Conservation (phyloP, 1,284 basidiomycete genomes). For the Cryptococcus sp. region DNA sequence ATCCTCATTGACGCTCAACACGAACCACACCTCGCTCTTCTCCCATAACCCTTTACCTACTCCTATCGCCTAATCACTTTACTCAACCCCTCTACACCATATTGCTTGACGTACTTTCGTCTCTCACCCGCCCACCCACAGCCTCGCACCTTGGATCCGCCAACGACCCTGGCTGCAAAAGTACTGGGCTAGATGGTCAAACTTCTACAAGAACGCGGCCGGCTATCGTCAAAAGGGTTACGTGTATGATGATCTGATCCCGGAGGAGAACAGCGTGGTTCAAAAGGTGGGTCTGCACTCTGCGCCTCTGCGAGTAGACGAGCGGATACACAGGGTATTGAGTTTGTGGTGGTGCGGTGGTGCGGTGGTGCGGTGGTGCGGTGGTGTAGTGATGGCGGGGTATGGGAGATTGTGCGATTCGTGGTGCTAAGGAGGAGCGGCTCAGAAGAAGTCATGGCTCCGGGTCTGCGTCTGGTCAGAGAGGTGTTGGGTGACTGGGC, state of each 20-base stretch:
- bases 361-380: too few relatives aligned
- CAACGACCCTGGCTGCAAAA: conserved; percentile 57
- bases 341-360: too few relatives aligned
- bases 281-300: conserved; percentile 66
- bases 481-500: too few relatives aligned
- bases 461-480: too few relatives aligned
- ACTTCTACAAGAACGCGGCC: conserved; percentile 76
- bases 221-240: conserved; percentile 90
- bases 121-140: conserved; percentile 16
- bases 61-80: neutral
- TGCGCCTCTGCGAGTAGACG: neutral
- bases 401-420: too few relatives aligned
- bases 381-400: too few relatives aligned
- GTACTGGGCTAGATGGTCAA: conserved; percentile 73
- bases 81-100: neutral
- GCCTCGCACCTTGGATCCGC: conserved; percentile 72
- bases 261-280: conserved; percentile 82
- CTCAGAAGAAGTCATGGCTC: too few relatives aligned
- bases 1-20: too few relatives aligned
- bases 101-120: neutral
- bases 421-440: too few relatives aligned
- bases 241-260: conserved; percentile 91
- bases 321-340: neutral
- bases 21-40: neutral
- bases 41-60: neutral